Conservation (phyloP, 106 monocot species). For the Allium sativum region DNA sequence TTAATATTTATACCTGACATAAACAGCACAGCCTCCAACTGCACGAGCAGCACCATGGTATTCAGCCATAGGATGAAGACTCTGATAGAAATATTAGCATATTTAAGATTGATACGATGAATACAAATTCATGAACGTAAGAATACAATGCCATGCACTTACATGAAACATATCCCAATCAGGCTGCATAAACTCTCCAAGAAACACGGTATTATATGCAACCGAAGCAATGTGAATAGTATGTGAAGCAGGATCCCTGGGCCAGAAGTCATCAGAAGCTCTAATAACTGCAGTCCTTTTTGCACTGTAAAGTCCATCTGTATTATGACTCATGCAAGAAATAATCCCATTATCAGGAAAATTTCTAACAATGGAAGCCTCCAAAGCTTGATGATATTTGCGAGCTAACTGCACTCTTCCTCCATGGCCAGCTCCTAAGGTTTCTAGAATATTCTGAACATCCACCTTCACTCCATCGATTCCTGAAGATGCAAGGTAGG, state of each 20-base stretch:
- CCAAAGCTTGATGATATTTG: constrained; percentile 60
- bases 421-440: constrained; percentile 65
- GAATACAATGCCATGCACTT: neutral
- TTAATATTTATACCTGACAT: constrained; percentile 45
- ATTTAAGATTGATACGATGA: neutral
- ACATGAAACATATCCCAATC: constrained; percentile 97
- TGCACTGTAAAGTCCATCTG: constrained; percentile 70
- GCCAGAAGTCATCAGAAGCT: constrained; percentile 82
- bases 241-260: constrained; percentile 63
- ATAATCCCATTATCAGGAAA: constrained; percentile 65
- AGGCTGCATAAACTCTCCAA: constrained; percentile 84
- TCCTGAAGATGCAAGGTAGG: constrained; percentile 54
- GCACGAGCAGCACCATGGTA: constrained; percentile 76
- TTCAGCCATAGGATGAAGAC: constrained; percentile 64
- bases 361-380: constrained; percentile 54
- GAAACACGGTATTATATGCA: constrained; percentile 67
- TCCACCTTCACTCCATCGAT: constrained; percentile 75
- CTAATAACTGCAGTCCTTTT: constrained; percentile 54
- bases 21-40: constrained; percentile 66
- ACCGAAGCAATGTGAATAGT: constrained; percentile 79
- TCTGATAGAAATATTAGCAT: constrained; percentile 11
- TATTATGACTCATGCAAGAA: constrained; percentile 83
- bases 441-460: constrained; percentile 71
- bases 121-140: neutral
- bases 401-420: constrained; percentile 52